Evolutionary conservation across 768 basidiomycete species (phyloP).

Genomic region (Tulasnella sp.): DNA sequence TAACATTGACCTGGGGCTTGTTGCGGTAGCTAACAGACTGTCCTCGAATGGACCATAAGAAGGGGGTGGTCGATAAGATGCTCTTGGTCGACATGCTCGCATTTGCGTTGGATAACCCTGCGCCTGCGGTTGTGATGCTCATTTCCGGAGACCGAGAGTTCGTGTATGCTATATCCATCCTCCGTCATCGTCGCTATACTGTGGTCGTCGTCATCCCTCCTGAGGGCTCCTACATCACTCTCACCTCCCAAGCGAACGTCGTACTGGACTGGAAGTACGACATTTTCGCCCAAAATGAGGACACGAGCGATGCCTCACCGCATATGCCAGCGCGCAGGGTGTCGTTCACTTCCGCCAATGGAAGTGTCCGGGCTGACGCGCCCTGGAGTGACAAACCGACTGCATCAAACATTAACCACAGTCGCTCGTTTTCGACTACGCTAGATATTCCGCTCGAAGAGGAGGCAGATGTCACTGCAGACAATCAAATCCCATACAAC

Average conservation of each 20-base stretch:
- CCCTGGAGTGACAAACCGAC: too few species aligned
- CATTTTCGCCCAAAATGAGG: neutral
- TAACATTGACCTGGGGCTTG: constrained; percentile 29
- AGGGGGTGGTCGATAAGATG: constrained; percentile 39
- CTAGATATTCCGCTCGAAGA: too few species aligned
- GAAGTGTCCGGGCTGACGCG: too few species aligned
- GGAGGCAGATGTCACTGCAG: too few species aligned
- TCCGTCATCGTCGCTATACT: constrained; percentile 44
- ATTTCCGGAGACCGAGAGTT: constrained; percentile 61
- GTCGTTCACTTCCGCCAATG: too few species aligned
- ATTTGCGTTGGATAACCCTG: constrained; percentile 50
- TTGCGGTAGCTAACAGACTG: constrained; percentile 22
- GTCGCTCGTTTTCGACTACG: neutral
- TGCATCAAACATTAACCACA: neutral
- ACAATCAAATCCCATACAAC: too few species aligned
- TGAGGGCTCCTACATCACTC: constrained; percentile 12
- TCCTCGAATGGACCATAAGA: constrained; percentile 20
- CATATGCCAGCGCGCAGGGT: too few species aligned
- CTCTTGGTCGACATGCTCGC: constrained; percentile 56
- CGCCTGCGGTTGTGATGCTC: constrained; percentile 46
- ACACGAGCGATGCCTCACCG: neutral
- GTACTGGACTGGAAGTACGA: constrained; percentile 16
- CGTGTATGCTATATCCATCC: constrained; percentile 48
- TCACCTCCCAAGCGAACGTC: constrained; percentile 11
- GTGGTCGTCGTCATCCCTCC: constrained; percentile 40